These are phyloP conservation scores for Lepiota venenata DNA, from an alignment of 768 basidiomycete species.

Conservation along the genomic window DNA sequence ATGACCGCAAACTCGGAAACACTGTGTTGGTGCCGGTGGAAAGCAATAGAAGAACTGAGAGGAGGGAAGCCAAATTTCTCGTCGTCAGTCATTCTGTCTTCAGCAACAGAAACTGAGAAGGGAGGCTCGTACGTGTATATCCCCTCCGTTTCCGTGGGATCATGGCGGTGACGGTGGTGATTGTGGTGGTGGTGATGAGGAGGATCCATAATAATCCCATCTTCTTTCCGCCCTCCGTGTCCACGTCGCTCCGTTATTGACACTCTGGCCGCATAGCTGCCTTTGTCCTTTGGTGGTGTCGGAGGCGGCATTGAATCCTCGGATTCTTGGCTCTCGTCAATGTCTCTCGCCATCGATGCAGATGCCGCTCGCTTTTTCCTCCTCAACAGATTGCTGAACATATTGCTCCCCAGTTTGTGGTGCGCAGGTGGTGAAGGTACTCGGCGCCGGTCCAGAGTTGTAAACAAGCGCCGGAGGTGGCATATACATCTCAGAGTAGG, in stretches of 20 bases:
- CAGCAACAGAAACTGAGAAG: constrained; percentile 24
- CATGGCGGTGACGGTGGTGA: constrained; percentile 17
- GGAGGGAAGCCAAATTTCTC: constrained; percentile 12
- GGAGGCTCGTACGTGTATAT: constrained; percentile 10
- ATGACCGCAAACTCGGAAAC: constrained; percentile 7
- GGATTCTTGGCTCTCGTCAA: constrained; percentile 16
- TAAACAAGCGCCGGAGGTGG: constrained; percentile 17
- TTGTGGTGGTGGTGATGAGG: not conserved
- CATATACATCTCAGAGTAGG: constrained; percentile 30
- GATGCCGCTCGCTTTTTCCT: constrained; percentile 31
- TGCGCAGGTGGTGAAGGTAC: constrained; percentile 17
- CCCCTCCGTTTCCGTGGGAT: constrained; percentile 12
- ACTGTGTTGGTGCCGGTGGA: not conserved
- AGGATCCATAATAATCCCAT: not conserved
- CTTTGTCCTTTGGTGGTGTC: constrained; percentile 44
- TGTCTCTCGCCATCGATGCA: constrained; percentile 5
- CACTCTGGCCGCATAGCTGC: constrained; percentile 13
- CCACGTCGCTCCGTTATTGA: not conserved
- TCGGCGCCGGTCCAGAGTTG: not conserved
- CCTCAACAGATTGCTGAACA: constrained; percentile 34
- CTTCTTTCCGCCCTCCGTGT: not conserved
- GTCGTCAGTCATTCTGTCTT: constrained; percentile 35
- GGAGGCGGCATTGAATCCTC: constrained; percentile 31
- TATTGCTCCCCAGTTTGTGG: constrained; percentile 23
- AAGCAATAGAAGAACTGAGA: no score